Percentiles rank a stretch among this genome's conserved stretches.
Conservation (phyloP, 768 basidiomycete genomes). For the Termitomyces sp. region DNA sequence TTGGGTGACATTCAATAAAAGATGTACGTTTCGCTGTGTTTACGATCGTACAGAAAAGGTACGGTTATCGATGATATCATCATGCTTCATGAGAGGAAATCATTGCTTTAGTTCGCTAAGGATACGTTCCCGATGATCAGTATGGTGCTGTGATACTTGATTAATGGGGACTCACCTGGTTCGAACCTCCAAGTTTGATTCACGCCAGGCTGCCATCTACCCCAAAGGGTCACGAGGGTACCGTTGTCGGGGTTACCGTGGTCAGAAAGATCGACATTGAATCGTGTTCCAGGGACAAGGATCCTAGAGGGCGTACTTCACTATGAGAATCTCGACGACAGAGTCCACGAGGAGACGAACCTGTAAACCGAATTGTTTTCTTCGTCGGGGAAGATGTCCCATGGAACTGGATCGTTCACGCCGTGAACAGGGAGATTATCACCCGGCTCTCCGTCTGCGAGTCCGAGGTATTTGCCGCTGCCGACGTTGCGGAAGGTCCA, state of each 20-base stretch:
- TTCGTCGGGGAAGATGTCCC: constrained; percentile 25
- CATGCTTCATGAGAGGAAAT: background rate
- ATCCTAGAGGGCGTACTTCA: constrained; percentile 28
- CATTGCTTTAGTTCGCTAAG: background rate
- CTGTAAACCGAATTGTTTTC: constrained; percentile 17
- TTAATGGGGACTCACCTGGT: background rate
- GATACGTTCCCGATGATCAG: background rate
- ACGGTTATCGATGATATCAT: background rate
- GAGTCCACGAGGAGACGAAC: constrained; percentile 5
- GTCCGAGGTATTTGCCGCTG: constrained; percentile 19
- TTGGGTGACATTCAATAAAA: background rate
- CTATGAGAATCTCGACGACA: background rate
- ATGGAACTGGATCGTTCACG: constrained; percentile 13
- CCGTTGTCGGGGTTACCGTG: constrained; percentile 41
- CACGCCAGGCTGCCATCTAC: constrained; percentile 31
- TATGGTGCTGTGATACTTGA: background rate
- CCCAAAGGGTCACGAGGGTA: constrained; percentile 41
- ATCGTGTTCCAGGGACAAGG: constrained; percentile 28
- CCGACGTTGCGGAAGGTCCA: constrained; percentile 22
- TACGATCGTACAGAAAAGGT: background rate
- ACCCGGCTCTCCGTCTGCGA: background rate
- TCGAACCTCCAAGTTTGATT: constrained; percentile 46
- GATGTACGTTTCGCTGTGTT: background rate
- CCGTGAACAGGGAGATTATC: constrained; percentile 16
- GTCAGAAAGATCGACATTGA: constrained; percentile 41